A percentile compares a stretch with the other conserved stretches of the same genome.
Conservation (phyloP, 1,284 basidiomycete genomes). For the Cryptococcus deneoformans region DNA sequence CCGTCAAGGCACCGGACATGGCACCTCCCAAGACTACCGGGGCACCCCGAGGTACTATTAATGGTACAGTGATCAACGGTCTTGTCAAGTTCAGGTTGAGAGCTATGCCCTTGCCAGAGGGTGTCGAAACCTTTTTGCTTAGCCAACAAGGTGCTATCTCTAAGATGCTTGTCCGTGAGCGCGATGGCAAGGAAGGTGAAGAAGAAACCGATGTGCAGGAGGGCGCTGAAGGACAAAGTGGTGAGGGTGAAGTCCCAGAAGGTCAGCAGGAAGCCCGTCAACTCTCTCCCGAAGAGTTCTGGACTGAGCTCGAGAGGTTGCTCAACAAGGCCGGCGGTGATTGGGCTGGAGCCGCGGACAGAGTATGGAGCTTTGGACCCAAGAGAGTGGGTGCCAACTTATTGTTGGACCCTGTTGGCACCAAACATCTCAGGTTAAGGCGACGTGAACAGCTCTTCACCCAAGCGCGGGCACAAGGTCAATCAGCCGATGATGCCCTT, state of each 20-base stretch:
- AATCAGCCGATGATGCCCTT: slow-evolving; percentile 44
- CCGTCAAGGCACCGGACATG: slow-evolving; percentile 83
- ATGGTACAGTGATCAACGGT: slow-evolving; percentile 65
- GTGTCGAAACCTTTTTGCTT: slow-evolving; percentile 73
- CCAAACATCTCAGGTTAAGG: slow-evolving; percentile 39
- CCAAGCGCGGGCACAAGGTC: slow-evolving; percentile 39
- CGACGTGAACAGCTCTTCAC: slow-evolving; percentile 40
- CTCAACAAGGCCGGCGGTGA: slow-evolving; percentile 72
- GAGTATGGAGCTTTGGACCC: slow-evolving; percentile 90
- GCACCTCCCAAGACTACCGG: slow-evolving; percentile 71
- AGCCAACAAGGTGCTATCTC: slow-evolving; percentile 57
- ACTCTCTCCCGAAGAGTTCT: slow-evolving; percentile 74
- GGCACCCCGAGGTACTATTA: slow-evolving; percentile 73
- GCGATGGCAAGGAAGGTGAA: slow-evolving; percentile 35
- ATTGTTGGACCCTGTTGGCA: slow-evolving; percentile 62
- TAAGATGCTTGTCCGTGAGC: slow-evolving; percentile 42
- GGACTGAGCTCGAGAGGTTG: slow-evolving; percentile 65
- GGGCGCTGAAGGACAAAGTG: slow-evolving; percentile 27
- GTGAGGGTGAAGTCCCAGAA: slow-evolving; percentile 53
- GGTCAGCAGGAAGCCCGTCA: slow-evolving; percentile 57
- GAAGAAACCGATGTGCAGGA: slow-evolving; percentile 48
- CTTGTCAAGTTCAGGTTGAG: slow-evolving; percentile 81
- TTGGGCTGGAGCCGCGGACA: slow-evolving; percentile 71
- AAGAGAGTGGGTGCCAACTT: slow-evolving; percentile 82
- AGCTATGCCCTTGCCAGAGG: slow-evolving; percentile 70